phyloP scores from a whole-genome alignment of 441 rosid genomes.

The Brassica balearica region DNA sequence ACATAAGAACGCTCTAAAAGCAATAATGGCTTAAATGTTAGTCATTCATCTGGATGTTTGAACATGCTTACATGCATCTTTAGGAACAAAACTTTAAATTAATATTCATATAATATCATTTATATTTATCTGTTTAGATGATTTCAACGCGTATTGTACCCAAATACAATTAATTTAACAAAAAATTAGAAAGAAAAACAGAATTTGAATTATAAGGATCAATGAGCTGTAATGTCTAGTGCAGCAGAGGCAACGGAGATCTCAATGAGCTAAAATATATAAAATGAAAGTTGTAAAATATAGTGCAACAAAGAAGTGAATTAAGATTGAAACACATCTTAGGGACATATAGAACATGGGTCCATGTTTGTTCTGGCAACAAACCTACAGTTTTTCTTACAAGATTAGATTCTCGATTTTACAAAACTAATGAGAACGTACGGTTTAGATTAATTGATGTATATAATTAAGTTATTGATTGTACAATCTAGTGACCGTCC shows the following conservation, averaged over 20 bases:
- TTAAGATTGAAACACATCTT: slow-evolving; percentile 43
- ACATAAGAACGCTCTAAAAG: not conserved
- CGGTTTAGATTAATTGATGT: slow-evolving; percentile 20
- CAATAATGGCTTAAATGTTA: not conserved
- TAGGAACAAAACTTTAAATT: not conserved
- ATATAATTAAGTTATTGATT: slow-evolving; percentile 22
- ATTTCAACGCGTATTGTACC: slow-evolving; percentile 22
- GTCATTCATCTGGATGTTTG: slow-evolving; percentile 3
- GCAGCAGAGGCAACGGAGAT: slow-evolving; percentile 49
- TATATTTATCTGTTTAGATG: not conserved
- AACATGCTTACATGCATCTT: slow-evolving; percentile 28
- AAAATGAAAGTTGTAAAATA: slow-evolving; percentile 14
- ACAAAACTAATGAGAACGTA: slow-evolving; percentile 38
- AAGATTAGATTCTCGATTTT: slow-evolving; percentile 41
- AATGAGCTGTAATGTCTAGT: slow-evolving; percentile 62
- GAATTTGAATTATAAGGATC: slow-evolving; percentile 25
- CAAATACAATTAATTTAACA: slow-evolving; percentile 17
- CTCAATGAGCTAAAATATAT: slow-evolving; percentile 36
- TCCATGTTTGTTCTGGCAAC: slow-evolving; percentile 52
- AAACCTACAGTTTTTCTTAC: slow-evolving; percentile 46
- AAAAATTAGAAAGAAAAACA: slow-evolving; percentile 2
- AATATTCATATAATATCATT: not conserved
- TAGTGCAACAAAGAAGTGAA: slow-evolving; percentile 43
- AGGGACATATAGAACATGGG: slow-evolving; percentile 49
- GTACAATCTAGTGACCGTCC: slow-evolving; percentile 49